These are phyloP conservation scores for Leccinum cinnamomeum DNA, from an alignment of 1,284 basidiomycete species.

Conservation along the genomic window DNA sequence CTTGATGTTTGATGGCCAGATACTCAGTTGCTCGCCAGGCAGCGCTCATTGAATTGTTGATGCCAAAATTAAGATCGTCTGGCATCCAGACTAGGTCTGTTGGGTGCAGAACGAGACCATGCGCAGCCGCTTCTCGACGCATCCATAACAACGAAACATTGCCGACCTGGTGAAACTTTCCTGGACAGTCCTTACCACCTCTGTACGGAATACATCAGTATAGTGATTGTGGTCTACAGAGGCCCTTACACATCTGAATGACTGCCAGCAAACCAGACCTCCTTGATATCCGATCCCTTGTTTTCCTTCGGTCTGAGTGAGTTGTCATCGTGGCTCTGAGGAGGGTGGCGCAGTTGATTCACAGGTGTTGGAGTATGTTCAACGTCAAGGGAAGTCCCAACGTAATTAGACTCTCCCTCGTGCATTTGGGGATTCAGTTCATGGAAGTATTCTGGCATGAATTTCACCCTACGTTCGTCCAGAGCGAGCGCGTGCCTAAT, in stretches of 20 bases:
- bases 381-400: background rate
- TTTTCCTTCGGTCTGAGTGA: background rate
- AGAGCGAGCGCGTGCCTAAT: background rate
- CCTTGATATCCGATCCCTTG: constrained; percentile 15
- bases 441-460: constrained; percentile 15
- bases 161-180: constrained; percentile 12
- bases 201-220: constrained; percentile 14
- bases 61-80: constrained; percentile 25
- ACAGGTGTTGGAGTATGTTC: background rate
- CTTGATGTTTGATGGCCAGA: constrained; percentile 31
- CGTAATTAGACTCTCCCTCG: constrained; percentile 14
- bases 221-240: background rate
- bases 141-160: constrained; percentile 23
- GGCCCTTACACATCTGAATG: constrained; percentile 28
- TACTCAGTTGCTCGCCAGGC: constrained; percentile 27
- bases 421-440: constrained; percentile 9
- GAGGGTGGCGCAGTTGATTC: background rate
- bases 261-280: constrained; percentile 22
- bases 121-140: constrained; percentile 13
- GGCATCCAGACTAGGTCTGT: constrained; percentile 29
- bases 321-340: background rate
- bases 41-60: constrained; percentile 20
- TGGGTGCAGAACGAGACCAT: constrained; percentile 25
- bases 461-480: background rate
- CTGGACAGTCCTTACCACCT: constrained; percentile 22